Percentiles rank a stretch among this genome's conserved stretches.
Conservation (phyloP, 176 grass and related monocot species). For the Tuctoria greenei region DNA sequence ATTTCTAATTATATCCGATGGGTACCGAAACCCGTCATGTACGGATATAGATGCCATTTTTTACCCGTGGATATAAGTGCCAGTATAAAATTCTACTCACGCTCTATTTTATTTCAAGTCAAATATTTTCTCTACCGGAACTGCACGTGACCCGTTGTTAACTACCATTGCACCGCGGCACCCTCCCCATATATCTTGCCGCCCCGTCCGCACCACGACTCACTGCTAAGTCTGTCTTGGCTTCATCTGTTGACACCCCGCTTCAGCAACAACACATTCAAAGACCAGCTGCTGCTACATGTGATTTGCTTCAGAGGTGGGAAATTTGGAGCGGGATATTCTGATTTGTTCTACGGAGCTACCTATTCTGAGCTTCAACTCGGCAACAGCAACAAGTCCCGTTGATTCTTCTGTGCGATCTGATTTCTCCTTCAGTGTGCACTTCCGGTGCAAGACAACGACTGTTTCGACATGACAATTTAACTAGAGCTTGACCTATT, state of each 20-base stretch:
- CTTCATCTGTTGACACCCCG: slow-evolving; percentile 6
- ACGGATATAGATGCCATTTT: too few species aligned
- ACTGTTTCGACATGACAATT: background rate
- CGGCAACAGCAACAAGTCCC: background rate
- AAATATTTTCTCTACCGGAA: too few species aligned
- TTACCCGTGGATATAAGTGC: too few species aligned
- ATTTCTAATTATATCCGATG: too few species aligned
- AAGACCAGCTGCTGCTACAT: too few species aligned
- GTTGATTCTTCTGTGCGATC: background rate
- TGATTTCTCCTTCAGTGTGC: background rate
- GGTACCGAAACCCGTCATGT: too few species aligned
- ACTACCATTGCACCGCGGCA: too few species aligned
- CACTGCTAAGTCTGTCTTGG: slow-evolving; percentile 39
- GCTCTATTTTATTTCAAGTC: too few species aligned
- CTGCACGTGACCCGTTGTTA: too few species aligned
- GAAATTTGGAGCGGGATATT: slow-evolving; percentile 5
- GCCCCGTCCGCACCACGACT: too few species aligned
- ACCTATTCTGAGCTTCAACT: background rate
- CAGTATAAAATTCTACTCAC: too few species aligned
- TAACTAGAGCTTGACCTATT: slow-evolving; percentile 5
- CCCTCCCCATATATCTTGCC: too few species aligned
- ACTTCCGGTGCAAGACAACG: background rate
- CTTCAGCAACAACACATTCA: background rate
- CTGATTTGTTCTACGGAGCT: background rate
- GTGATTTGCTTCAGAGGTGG: background rate